These are phyloP conservation scores for Ustilago nuda DNA, from an alignment of 1,284 basidiomycete species.

Conservation along the genomic window DNA sequence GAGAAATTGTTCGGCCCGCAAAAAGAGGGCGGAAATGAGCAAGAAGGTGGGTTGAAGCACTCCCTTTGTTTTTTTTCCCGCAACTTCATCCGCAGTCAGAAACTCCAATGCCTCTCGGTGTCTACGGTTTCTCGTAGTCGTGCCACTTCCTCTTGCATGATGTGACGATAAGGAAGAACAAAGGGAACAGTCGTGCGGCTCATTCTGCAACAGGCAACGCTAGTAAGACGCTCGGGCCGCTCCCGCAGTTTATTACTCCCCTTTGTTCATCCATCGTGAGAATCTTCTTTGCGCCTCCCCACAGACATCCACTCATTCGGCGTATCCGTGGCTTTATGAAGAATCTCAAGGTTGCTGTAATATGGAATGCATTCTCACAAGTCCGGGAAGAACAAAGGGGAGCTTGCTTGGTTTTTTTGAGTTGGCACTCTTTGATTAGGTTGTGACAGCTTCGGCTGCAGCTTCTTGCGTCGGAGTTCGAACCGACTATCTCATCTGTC, in stretches of 20 bases:
- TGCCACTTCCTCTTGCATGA: neutral
- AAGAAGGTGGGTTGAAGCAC: slow-evolving; percentile 9
- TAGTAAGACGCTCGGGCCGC: slow-evolving; percentile 16
- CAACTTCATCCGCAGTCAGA: neutral
- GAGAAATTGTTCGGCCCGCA: neutral
- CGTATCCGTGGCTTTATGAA: neutral
- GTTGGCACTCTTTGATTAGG: slow-evolving; percentile 39
- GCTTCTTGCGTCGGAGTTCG: slow-evolving; percentile 32
- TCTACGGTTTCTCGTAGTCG: neutral
- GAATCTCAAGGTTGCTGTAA: neutral
- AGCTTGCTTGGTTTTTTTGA: neutral
- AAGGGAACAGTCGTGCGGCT: slow-evolving; percentile 12
- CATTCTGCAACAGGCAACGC: slow-evolving; percentile 4
- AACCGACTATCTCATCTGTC: neutral
- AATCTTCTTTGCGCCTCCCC: neutral
- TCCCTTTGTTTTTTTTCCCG: slow-evolving; percentile 7
- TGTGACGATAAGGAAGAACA: slow-evolving; percentile 11
- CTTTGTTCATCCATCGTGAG: slow-evolving; percentile 3
- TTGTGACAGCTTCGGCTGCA: slow-evolving; percentile 48
- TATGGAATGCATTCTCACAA: slow-evolving; percentile 1
- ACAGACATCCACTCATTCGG: neutral
- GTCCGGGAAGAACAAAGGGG: slow-evolving; percentile 26
- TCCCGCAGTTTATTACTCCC: neutral
- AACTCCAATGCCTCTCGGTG: neutral
- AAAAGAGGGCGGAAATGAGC: slow-evolving; percentile 13